A percentile compares a stretch with the other conserved stretches of the same genome.
These are phyloP conservation scores for Solanum medicagineum DNA, from an alignment of 257 asterid genomes.

Conservation along the genomic window DNA sequence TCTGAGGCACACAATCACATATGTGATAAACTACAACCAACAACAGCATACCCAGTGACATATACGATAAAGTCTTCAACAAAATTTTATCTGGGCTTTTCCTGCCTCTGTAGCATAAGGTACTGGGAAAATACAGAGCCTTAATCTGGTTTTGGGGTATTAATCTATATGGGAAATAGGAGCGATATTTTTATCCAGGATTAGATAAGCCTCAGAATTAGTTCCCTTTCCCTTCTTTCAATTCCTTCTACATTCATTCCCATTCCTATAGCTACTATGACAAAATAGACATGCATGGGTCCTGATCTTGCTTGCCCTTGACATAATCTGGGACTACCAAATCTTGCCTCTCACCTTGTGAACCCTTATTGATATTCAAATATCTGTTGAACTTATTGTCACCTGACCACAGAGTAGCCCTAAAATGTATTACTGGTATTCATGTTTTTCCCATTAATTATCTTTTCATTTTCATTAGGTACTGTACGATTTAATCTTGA, in stretches of 20 bases:
- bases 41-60: neutral
- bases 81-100: neutral
- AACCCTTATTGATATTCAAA: neutral
- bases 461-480: conserved; percentile 21
- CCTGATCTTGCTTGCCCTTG: neutral
- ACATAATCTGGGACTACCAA: neutral
- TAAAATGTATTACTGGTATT: neutral
- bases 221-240: neutral
- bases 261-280: neutral
- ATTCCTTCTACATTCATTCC: neutral
- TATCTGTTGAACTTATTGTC: neutral
- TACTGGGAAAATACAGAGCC: neutral
- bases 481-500: conserved; percentile 78
- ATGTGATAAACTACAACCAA: neutral
- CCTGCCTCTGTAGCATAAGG: neutral
- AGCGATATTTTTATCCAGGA: neutral
- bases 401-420: neutral
- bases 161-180: neutral
- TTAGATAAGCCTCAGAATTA: neutral
- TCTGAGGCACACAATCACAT: neutral
- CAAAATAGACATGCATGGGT: neutral
- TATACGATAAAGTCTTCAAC: neutral
- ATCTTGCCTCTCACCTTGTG: neutral
- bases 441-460: neutral
- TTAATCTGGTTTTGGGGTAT: neutral